A percentile compares a stretch with the other conserved stretches of the same genome.
Evolutionary conservation across 345 rosid genomes (phyloP).

Genomic region (Eucalyptus polybractea): DNA sequence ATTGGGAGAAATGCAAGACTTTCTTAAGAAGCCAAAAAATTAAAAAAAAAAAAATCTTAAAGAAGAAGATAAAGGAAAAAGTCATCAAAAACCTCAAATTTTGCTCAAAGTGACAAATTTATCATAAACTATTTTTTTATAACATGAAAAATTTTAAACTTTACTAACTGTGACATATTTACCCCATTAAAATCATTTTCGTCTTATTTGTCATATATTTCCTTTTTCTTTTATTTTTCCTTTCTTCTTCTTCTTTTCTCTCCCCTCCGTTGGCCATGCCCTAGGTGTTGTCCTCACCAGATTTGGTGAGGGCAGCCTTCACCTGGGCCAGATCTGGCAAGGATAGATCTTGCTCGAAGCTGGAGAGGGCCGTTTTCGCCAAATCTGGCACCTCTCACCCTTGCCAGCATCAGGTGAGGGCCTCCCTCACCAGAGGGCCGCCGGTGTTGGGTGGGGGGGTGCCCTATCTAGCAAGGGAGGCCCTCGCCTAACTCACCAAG

Average conservation of each 20-base stretch:
- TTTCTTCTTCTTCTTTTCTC: too few species aligned
- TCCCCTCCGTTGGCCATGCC: accelerated
- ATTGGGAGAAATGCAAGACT: neutral
- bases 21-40: neutral
- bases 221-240: accelerated
- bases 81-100: accelerated
- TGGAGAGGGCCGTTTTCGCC: accelerated
- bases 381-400: accelerated
- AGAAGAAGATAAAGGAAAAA: accelerated
- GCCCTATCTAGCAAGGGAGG: too few species aligned
- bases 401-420: accelerated
- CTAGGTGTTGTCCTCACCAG: too few species aligned
- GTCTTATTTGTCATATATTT: accelerated
- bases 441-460: accelerated
- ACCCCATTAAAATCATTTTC: accelerated
- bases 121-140: accelerated
- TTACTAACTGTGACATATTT: accelerated
- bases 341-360: too few species aligned
- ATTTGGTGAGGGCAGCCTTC: accelerated
- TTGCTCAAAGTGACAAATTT: too few species aligned
- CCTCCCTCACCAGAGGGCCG: accelerated
- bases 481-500: too few species aligned
- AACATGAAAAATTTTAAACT: accelerated
- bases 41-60: neutral
- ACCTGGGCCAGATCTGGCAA: accelerated